Evolutionary conservation across 768 basidiomycete genomes (phyloP).

Genomic region (Pleurotus citrinopileatus): DNA sequence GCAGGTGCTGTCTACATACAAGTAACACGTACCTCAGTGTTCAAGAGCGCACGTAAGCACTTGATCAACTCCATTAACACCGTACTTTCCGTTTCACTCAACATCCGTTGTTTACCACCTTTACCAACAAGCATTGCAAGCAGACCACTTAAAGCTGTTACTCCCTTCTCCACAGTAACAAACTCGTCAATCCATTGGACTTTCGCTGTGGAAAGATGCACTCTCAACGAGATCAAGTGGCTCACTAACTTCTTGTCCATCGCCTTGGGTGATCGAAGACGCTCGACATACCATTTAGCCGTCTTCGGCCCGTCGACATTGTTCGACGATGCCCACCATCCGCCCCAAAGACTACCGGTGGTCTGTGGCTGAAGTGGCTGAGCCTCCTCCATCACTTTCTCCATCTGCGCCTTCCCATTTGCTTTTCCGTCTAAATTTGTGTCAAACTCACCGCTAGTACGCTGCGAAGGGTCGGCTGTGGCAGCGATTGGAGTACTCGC

Average conservation of each 20-base stretch:
- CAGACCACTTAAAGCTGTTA: constrained; percentile 57
- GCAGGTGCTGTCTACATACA: neutral
- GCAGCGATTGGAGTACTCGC: constrained; percentile 33
- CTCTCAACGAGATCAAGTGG: constrained; percentile 77
- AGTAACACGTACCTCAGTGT: constrained; percentile 67
- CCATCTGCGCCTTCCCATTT: constrained; percentile 24
- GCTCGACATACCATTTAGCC: constrained; percentile 62
- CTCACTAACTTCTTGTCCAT: constrained; percentile 65
- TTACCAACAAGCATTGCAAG: constrained; percentile 64
- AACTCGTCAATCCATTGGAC: constrained; percentile 79
- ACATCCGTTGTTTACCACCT: constrained; percentile 56
- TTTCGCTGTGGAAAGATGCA: constrained; percentile 82
- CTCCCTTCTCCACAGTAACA: constrained; percentile 59
- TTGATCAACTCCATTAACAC: constrained; percentile 74
- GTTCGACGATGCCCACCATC: constrained; percentile 69
- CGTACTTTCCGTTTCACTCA: constrained; percentile 63
- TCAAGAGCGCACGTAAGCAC: constrained; percentile 79
- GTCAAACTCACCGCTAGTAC: constrained; percentile 37
- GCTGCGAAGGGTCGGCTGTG: constrained; percentile 25
- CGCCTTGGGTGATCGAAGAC: constrained; percentile 51
- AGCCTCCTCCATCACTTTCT: constrained; percentile 30
- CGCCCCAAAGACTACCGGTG: constrained; percentile 75
- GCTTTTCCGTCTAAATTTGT: constrained; percentile 17
- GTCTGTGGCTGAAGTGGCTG: constrained; percentile 54
- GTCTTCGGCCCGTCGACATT: constrained; percentile 38